Evolutionary conservation across 1,284 basidiomycete species (phyloP), one percentile per base, ranked within the genome.

Genomic region (Cutaneotrichosporon dermatis): DNA sequence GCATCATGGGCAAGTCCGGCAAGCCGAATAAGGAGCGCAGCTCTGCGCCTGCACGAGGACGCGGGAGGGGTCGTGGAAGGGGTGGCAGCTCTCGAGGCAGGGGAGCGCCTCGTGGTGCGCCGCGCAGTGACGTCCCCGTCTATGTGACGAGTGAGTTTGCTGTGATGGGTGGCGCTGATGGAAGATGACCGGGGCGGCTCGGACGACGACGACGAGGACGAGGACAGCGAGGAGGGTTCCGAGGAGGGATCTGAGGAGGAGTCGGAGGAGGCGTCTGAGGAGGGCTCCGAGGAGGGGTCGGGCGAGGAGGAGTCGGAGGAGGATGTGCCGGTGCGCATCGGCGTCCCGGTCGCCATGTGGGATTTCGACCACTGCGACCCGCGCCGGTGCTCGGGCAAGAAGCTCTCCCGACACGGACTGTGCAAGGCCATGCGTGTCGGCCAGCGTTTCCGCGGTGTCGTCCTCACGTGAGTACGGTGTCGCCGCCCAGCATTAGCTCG

Each of bases 351-450:
- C 11, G 90, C 89, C 35, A 93, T 93, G 90, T 93, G 90, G 90
- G 95, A 98, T 75, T 97, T 99, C 76, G 88, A 92, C 73, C 95
- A 98, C 74, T 98, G 95, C 75, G 94, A 99, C 76, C 94, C 95
- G 0, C 86, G 86, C 54, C 85, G 92, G 41, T 99, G 95, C 71
- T 94, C 91, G 7, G 95, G 95, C 10, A 97, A 97, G 81, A 95
- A 93, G 74, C 84, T 99, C 0, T 82, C 91, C 0, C 82, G 95
- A 4, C 82, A 93, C 16, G 90, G 91, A 1, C 80, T 98, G 39
- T 89, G 97, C 71, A 86, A 84, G 57, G 87, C 91, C 61, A 83
- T 99, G 61, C 83, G 86, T 52, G 84, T 99, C 9, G 93, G 94
- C 0, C 83, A 89, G 59, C 83, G 90, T 44, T 98, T 97, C 76